Evolutionary conservation across 1,284 basidiomycete species (phyloP), one percentile per base, ranked within the genome.

Genomic region (Porogramme epimiltina): DNA sequence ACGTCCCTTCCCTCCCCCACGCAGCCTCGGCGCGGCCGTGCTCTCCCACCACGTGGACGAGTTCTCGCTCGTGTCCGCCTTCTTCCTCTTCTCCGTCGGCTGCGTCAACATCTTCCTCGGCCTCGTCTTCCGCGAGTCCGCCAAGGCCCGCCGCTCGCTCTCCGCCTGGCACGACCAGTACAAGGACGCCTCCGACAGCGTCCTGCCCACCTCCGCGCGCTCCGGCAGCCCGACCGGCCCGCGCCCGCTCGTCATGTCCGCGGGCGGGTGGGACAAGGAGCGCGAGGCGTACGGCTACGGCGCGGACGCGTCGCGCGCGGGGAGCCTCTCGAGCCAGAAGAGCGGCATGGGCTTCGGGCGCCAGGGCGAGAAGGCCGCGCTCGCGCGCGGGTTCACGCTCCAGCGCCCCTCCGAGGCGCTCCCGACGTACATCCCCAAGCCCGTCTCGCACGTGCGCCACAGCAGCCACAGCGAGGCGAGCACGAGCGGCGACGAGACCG

Each of bases 51-150:
- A 87, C 70, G 87, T 91, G 55, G 84, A 89, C 62, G 84, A 84
- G 61, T 94, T 95, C 73, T 86, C 91, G 20, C 89, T 94, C 64
- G 90, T 93, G 60, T 79, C 91, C 1, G 89, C 86, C 13, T 85
- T 93, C 81, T 81, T 95, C 70, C 78, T 95, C 60, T 95, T 95
- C 73, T 77, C 91, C 42, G 66, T 95, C 47, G 92, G 91, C 1
- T 89, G 89, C 66, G 66, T 91, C 62, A 94, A 96, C 76, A 85
- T 92, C 56, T 68, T 93, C 53, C 76, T 87, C 42, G 92, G 88
- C 22, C 79, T 91, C 62, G 77, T 89, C 63, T 89, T 89, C 78
- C 81, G 85, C 53, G 79, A 82, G 60, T 72, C 67, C 1, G 80
- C 76, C 51, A 89, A 87, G 64, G 63, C 71, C 43, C 83, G 81